phyloP scores from a whole-genome alignment of 2,329 filamentous ascomycete genomes.

The Tolypocladium paradoxum region DNA sequence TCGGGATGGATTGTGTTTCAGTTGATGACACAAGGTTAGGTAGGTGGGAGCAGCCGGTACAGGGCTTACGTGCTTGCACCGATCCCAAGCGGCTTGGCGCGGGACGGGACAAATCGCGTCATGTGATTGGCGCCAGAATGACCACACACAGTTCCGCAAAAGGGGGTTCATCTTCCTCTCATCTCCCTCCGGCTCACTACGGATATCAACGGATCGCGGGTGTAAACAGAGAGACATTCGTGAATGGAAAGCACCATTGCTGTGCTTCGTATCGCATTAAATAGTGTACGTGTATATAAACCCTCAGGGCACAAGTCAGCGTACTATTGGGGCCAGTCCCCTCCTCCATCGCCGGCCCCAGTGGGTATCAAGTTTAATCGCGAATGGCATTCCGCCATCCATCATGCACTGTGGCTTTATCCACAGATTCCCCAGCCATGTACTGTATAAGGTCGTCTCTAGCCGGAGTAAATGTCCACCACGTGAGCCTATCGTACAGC shows the following conservation, averaged over 20 bases:
- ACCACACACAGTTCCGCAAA: not conserved
- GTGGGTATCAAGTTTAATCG: slow-evolving; percentile 1
- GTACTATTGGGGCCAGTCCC: not conserved
- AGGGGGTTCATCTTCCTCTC: not conserved
- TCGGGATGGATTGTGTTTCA: not conserved
- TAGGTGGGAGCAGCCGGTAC: not conserved
- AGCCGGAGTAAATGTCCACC: not conserved
- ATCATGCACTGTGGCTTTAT: not conserved
- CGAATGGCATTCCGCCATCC: not conserved
- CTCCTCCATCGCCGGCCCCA: not conserved
- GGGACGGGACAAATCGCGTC: not conserved
- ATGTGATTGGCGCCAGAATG: not conserved
- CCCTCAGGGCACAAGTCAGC: not conserved
- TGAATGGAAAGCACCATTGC: not conserved
- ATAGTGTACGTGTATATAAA: slow-evolving; percentile 1
- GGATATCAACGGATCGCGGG: too few relatives aligned
- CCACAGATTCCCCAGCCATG: not conserved
- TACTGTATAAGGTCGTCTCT: not conserved
- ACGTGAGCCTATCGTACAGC: not conserved
- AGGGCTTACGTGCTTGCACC: not conserved
- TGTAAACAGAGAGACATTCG: not conserved
- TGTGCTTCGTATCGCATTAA: slow-evolving; percentile 2
- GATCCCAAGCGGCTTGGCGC: not conserved
- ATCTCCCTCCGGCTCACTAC: not conserved
- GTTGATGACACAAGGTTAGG: not conserved